Percentiles rank a stretch among this genome's conserved stretches.
phyloP scores from a whole-genome alignment of 495 filamentous ascomycete genomes.

The Melanomma pulvis-pyrius region DNA sequence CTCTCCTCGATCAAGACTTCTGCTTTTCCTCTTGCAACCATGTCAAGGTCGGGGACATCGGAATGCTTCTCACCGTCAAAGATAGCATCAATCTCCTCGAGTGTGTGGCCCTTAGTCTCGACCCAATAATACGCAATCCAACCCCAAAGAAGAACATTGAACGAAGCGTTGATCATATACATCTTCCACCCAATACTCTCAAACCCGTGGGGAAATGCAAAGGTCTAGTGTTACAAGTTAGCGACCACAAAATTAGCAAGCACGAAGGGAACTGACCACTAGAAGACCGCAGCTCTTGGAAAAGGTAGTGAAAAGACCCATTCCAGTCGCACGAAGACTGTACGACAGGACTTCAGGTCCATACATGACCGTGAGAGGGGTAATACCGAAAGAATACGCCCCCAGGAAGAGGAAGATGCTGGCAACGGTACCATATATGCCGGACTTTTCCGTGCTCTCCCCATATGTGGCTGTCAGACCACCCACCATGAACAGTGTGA shows the following conservation, averaged over 20 bases:
- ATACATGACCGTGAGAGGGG: background rate
- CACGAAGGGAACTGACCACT: too few species aligned
- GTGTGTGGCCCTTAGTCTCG: too few species aligned
- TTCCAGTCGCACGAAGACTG: too few species aligned
- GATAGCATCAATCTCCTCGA: too few species aligned
- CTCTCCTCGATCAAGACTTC: too few species aligned
- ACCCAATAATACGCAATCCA: too few species aligned
- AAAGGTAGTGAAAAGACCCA: too few species aligned
- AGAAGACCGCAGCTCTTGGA: too few species aligned
- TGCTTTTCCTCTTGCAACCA: constrained; percentile 42
- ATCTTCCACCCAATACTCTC: constrained; percentile 11
- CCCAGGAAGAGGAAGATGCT: constrained; percentile 13
- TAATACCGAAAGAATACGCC: constrained; percentile 6
- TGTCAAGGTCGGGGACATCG: constrained; percentile 44
- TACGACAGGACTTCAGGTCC: too few species aligned
- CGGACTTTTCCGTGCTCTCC: background rate
- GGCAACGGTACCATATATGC: constrained; percentile 2
- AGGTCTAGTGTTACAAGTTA: background rate
- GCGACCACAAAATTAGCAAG: too few species aligned
- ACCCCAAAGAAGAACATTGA: background rate
- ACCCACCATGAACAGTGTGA: too few species aligned
- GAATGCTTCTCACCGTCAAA: constrained; percentile 24
- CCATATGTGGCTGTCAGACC: too few species aligned
- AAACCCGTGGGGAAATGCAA: constrained; percentile 6
- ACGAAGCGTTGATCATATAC: constrained; percentile 11